Evolutionary conservation across 2,329 filamentous ascomycete genomes (phyloP), one percentile per base, ranked within the genome.

Genomic region (Neocucurbitaria cava): DNA sequence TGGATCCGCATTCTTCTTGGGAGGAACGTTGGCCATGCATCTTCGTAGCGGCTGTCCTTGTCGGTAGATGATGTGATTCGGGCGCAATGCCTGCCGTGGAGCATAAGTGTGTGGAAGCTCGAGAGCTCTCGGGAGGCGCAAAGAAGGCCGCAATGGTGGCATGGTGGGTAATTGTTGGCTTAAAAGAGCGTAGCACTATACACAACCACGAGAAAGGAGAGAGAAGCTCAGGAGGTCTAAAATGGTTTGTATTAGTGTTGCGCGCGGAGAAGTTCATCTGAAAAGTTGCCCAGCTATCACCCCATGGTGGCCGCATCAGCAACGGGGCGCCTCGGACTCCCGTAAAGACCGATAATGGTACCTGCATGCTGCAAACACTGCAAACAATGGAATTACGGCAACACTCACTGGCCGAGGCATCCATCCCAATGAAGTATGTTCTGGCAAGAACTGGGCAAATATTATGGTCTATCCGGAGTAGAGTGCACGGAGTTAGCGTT

Each of bases 281-380:
- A 47, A 58, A 56, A 56, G 46, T 46, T 52, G 54, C 54, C 42
- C 31, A 45, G 42, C 55, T n/a, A 66, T 74, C 71, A 74, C 69
- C 68, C 69, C 70, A 74, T 51, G 59, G 62, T 70, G 58, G 67
- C 49, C 56, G 55, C 61, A 68, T 61, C 56, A 54, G 41, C 49
- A 52, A 58, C 49, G 53, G 50, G 54, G 49, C 52, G 46, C 56
- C 55, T 57, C 54, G 57, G 57, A n/a, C n/a, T n/a, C n/a, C n/a
- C n/a, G n/a, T n/a, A n/a, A n/a, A n/a, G n/a, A n/a, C n/a, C 56
- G 48, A 49, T 52, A 13, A 43, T 47, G 56, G 56, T 52, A 52
- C 45, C 56, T 44, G 48, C 35, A 54, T 49, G 30, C 44, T 61
- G 52, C 61, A 62, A 63, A 68, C 58, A 50, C 40, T n/a, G 36